Evolutionary conservation across 371 early-diverging fungal genomes (phyloP).

Genomic region (Mucor lusitanicus): DNA sequence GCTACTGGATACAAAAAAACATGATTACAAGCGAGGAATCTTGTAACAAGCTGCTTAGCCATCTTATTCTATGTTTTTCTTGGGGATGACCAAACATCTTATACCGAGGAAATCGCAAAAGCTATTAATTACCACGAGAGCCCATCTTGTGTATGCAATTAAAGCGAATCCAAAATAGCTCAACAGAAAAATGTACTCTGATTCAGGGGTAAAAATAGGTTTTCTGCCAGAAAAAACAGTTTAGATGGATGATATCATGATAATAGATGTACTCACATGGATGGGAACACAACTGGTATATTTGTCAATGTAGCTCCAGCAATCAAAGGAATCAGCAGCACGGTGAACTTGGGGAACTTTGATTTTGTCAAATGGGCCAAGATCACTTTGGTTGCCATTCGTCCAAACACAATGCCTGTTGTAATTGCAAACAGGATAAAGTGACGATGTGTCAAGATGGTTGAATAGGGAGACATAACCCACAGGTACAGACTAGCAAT

Average conservation of each 20-base stretch:
- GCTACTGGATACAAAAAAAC: not conserved
- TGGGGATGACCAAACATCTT: conserved; percentile 78
- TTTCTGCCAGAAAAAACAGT: conserved; percentile 38
- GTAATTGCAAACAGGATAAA: conserved; percentile 72
- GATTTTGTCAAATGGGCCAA: conserved; percentile 84
- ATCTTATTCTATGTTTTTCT: conserved; percentile 24
- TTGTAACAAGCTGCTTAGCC: not conserved
- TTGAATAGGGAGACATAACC: conserved; percentile 72
- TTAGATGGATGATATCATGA: not conserved
- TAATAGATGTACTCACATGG: conserved; percentile 31
- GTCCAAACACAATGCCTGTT: conserved; percentile 82
- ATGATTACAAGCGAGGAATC: not conserved
- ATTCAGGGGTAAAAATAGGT: conserved; percentile 63
- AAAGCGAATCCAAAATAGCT: conserved; percentile 71
- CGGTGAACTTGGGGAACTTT: conserved; percentile 77
- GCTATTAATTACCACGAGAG: conserved; percentile 79
- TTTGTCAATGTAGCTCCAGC: conserved; percentile 70
- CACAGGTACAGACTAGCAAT: conserved; percentile 52
- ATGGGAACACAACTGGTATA: conserved; percentile 43
- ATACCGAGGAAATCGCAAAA: conserved; percentile 87
- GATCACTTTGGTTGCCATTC: conserved; percentile 88
- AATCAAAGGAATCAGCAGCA: conserved; percentile 69
- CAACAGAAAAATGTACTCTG: conserved; percentile 74
- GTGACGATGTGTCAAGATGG: conserved; percentile 62
- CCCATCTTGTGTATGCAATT: conserved; percentile 86